Evolutionary conservation across 2,329 filamentous ascomycete genomes (phyloP), one percentile per base, ranked within the genome.

Genomic region (Tolypocladium guangdongense): DNA sequence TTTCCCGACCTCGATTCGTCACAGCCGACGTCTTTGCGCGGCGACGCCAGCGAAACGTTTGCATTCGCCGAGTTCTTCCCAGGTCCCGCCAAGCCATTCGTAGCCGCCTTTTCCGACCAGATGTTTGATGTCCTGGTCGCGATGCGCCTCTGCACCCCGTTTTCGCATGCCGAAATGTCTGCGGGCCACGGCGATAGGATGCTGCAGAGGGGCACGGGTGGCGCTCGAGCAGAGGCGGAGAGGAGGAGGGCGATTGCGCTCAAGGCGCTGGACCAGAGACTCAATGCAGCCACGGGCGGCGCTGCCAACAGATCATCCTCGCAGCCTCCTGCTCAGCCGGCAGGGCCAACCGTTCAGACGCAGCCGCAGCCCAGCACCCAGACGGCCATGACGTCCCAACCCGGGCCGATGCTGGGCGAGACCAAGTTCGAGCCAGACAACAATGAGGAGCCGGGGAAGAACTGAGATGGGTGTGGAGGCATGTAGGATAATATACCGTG

Each of bases 31-130:
- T 75, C 79, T 10, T 81, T 95, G 60, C 87, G 86, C 58, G 93
- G 93, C 57, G 93, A 99, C 68, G 89, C 93, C 37, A 95, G 88
- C 69, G 93, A 99, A 70, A 96, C 91, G 0, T 99, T 99, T 66
- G 87, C 91, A 8, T 95, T 99, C 68, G 86, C 90, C 59, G 90
- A 93, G 63, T 96, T 99, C 76, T 97, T 97, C 73, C 93, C 93
- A 0, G 87, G 87, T 49, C 82, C 86, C 3, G 74, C 88, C 43
- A 92, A 96, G 66, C 87, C 90, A 0, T 75, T 88, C 16, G 78
- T 97, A 43, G 81, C 85, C 18, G 78, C 83, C 11, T 66, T 95
- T n/a, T 80, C 87, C 12, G 84, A 89, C 60, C 77, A 83, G 56
- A 52, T 96, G 30, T 96, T 92, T 71, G 77, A 79, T 54, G 68